Conservation (phyloP, 768 basidiomycete genomes). For the Suillus sp. region DNA sequence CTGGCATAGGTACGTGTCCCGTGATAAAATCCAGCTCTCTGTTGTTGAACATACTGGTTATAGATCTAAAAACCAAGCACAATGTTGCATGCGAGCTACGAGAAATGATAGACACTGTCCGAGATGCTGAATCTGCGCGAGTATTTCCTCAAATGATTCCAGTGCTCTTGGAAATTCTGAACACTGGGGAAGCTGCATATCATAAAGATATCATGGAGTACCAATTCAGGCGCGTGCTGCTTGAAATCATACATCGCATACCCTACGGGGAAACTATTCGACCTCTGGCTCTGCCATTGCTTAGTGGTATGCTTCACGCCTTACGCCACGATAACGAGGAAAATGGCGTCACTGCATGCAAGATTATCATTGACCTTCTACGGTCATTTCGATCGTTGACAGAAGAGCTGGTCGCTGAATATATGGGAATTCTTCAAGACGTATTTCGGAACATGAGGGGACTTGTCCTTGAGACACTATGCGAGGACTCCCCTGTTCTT, state of each 20-base stretch:
- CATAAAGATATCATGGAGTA: slow-evolving; percentile 71
- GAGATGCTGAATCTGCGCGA: slow-evolving; percentile 71
- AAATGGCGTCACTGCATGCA: slow-evolving; percentile 87
- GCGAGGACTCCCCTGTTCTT: slow-evolving; percentile 57
- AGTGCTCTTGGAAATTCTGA: slow-evolving; percentile 70
- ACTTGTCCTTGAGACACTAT: slow-evolving; percentile 75
- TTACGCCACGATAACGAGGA: slow-evolving; percentile 95
- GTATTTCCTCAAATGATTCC: slow-evolving; percentile 75
- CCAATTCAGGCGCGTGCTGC: slow-evolving; percentile 81
- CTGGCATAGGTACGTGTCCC: slow-evolving; percentile 57
- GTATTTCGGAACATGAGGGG: slow-evolving; percentile 72
- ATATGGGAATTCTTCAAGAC: slow-evolving; percentile 79
- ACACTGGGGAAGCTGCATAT: slow-evolving; percentile 65
- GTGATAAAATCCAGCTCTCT: background rate
- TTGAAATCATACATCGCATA: slow-evolving; percentile 89
- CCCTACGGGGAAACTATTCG: slow-evolving; percentile 81
- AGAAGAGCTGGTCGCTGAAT: slow-evolving; percentile 75
- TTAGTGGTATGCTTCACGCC: slow-evolving; percentile 79
- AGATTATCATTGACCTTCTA: slow-evolving; percentile 87
- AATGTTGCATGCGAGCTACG: slow-evolving; percentile 75
- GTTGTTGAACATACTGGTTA: slow-evolving; percentile 10
- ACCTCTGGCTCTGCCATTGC: slow-evolving; percentile 64
- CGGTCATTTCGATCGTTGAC: slow-evolving; percentile 72
- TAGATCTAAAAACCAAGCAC: slow-evolving; percentile 74
- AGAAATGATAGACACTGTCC: slow-evolving; percentile 77